Percentiles rank a stretch among this genome's conserved stretches.
Evolutionary conservation across 2,329 filamentous ascomycete species (phyloP).

Genomic region (Shiraia bambusicola): DNA sequence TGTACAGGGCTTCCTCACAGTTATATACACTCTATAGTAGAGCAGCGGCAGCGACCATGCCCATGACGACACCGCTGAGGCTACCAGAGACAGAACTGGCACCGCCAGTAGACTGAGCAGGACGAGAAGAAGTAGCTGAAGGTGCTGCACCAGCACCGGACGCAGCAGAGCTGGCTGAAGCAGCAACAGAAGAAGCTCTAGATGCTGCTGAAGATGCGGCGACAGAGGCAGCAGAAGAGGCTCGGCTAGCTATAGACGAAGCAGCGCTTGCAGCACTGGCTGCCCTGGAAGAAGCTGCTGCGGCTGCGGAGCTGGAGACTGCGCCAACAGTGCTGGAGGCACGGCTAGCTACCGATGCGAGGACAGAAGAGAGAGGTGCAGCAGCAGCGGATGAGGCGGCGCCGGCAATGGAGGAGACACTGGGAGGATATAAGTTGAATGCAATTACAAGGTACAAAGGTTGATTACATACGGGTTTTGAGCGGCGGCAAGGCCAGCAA

Average conservation of each 20-base stretch:
- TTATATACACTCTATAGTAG: conserved; percentile 5
- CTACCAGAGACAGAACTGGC: conserved; percentile 6
- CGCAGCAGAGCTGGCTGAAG: background rate
- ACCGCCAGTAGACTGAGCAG: conserved; percentile 8
- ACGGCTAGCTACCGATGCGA: background rate
- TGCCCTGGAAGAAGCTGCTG: conserved; percentile 5
- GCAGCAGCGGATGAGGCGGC: background rate
- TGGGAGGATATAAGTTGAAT: background rate
- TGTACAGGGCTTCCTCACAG: background rate
- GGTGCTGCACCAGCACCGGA: background rate
- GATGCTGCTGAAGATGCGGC: background rate
- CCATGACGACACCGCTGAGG: conserved; percentile 6
- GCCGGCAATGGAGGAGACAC: conserved; percentile 1
- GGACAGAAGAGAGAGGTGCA: background rate
- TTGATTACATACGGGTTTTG: conserved; percentile 8
- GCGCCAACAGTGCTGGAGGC: conserved; percentile 1
- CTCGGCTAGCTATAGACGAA: conserved; percentile 1
- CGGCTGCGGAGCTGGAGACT: conserved; percentile 2
- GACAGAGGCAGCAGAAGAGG: conserved; percentile 1
- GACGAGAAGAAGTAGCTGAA: background rate
- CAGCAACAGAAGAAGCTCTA: conserved; percentile 1
- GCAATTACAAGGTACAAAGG: background rate
- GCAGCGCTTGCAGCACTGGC: conserved; percentile 4
- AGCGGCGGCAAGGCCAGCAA: conserved; percentile 8
- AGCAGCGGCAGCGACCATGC: conserved; percentile 12